Conservation (phyloP, 768 basidiomycete genomes). For the Termitomyces sp. region DNA sequence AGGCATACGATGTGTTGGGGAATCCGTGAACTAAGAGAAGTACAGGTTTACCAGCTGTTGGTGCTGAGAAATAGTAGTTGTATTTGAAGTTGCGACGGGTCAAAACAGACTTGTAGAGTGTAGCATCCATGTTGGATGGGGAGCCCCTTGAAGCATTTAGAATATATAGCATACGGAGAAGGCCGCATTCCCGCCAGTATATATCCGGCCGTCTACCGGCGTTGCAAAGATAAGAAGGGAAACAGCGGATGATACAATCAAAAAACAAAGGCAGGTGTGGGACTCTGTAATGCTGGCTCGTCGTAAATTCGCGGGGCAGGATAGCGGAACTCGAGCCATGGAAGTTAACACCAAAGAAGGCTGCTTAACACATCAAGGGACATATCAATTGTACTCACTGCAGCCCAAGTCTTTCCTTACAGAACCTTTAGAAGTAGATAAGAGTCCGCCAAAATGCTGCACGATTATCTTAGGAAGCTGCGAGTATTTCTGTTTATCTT, state of each 20-base stretch:
- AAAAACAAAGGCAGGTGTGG: too few species aligned
- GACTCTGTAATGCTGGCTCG: background rate
- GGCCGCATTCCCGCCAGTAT: background rate
- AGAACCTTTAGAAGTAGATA: background rate
- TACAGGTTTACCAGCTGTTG: constrained; percentile 23
- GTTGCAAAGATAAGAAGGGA: background rate
- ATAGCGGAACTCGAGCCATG: too few species aligned
- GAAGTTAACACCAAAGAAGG: background rate
- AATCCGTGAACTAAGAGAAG: constrained; percentile 44
- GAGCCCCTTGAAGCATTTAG: background rate
- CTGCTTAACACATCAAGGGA: too few species aligned
- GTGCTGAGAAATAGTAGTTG: constrained; percentile 27
- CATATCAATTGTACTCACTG: background rate
- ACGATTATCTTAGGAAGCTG: background rate
- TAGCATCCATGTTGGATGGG: constrained; percentile 7
- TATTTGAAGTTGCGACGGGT: constrained; percentile 31
- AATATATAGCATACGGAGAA: background rate
- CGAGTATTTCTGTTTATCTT: too few species aligned
- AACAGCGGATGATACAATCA: too few species aligned
- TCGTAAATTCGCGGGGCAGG: too few species aligned
- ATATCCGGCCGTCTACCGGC: background rate
- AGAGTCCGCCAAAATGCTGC: background rate
- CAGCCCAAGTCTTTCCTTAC: background rate
- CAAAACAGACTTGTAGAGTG: constrained; percentile 22
- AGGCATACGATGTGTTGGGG: constrained; percentile 35